phyloP scores from a whole-genome alignment of 345 rosid genomes.

The Camelina hispida region DNA sequence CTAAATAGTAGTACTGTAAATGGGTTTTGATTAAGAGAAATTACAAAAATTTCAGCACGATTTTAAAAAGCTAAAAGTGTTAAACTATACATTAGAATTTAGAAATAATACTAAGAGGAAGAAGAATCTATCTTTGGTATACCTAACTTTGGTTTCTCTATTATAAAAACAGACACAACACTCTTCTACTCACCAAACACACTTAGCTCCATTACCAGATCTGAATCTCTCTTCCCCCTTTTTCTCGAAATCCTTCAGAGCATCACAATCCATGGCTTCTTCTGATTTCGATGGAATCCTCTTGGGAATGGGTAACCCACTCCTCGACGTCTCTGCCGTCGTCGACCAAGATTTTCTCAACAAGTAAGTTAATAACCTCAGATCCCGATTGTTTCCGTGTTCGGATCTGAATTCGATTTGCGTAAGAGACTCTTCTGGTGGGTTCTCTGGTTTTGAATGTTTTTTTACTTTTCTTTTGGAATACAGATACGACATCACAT shows the following conservation, averaged over 20 bases:
- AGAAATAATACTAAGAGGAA: background rate
- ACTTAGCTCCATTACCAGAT: slow-evolving; percentile 32
- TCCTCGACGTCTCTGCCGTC: slow-evolving; percentile 92
- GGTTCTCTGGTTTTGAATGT: background rate
- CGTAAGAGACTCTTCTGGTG: background rate
- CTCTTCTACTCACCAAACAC: slow-evolving; percentile 15
- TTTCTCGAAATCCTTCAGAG: slow-evolving; percentile 2
- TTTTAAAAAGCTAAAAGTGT: background rate
- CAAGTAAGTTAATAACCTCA: slow-evolving; percentile 62
- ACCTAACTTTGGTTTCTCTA: slow-evolving; percentile 15
- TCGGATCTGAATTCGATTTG: background rate
- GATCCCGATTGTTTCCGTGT: slow-evolving; percentile 1
- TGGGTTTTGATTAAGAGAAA: too few species aligned
- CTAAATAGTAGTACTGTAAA: too few species aligned
- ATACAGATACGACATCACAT: slow-evolving; percentile 77
- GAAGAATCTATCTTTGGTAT: slow-evolving; percentile 24
- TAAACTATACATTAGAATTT: background rate
- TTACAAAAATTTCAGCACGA: background rate
- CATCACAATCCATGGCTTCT: slow-evolving; percentile 54
- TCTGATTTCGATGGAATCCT: slow-evolving; percentile 61
- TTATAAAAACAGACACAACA: slow-evolving; percentile 7
- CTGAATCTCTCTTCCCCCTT: slow-evolving; percentile 33
- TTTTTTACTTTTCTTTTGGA: background rate
- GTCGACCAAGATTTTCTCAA: slow-evolving; percentile 85
- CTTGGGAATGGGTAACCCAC: slow-evolving; percentile 98